Percentiles rank a stretch among this genome's conserved stretches.
These are phyloP conservation scores for Pyrenochaeta sp. DNA, from an alignment of 2,329 filamentous ascomycete species.

Conservation along the genomic window DNA sequence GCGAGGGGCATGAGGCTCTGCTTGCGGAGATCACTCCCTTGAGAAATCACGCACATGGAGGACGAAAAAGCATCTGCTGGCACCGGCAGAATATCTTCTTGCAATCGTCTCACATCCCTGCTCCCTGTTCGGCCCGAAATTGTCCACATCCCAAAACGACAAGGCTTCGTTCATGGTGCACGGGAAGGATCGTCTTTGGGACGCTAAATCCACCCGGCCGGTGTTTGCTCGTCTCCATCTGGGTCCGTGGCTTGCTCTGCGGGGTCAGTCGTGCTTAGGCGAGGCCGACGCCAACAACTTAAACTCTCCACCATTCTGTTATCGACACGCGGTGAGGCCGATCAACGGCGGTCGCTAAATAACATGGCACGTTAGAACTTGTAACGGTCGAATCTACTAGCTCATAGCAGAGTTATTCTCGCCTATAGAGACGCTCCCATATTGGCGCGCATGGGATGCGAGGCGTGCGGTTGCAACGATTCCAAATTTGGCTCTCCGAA, in stretches of 20 bases:
- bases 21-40: slow-evolving; percentile 17
- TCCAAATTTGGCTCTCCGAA: slow-evolving; percentile 23
- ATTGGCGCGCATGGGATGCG: slow-evolving; percentile 7
- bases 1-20: slow-evolving; percentile 30
- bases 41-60: slow-evolving; percentile 4
- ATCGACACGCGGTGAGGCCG: slow-evolving; percentile 30
- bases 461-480: slow-evolving; percentile 11
- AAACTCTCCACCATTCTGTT: slow-evolving; percentile 19
- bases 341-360: slow-evolving; percentile 22
- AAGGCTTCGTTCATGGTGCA: slow-evolving; percentile 17
- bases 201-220: slow-evolving; percentile 28
- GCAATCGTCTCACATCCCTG: slow-evolving; percentile 10
- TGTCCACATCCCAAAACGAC: slow-evolving; percentile 11
- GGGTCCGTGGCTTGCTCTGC: slow-evolving; percentile 26
- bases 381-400: slow-evolving; percentile 12
- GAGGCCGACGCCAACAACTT: slow-evolving; percentile 34
- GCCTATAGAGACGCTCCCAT: not conserved
- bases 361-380: slow-evolving; percentile 7
- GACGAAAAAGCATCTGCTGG: slow-evolving; percentile 12
- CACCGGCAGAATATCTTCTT: not conserved
- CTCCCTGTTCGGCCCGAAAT: slow-evolving; percentile 12
- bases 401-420: slow-evolving; percentile 1
- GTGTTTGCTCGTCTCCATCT: slow-evolving; percentile 13
- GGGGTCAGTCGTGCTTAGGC: slow-evolving; percentile 34
- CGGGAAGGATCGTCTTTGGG: slow-evolving; percentile 26